Percentiles rank a stretch among this genome's conserved stretches.
These are phyloP conservation scores for Ambrosiella beaveri DNA, from an alignment of 2,329 filamentous ascomycete genomes.

Conservation along the genomic window DNA sequence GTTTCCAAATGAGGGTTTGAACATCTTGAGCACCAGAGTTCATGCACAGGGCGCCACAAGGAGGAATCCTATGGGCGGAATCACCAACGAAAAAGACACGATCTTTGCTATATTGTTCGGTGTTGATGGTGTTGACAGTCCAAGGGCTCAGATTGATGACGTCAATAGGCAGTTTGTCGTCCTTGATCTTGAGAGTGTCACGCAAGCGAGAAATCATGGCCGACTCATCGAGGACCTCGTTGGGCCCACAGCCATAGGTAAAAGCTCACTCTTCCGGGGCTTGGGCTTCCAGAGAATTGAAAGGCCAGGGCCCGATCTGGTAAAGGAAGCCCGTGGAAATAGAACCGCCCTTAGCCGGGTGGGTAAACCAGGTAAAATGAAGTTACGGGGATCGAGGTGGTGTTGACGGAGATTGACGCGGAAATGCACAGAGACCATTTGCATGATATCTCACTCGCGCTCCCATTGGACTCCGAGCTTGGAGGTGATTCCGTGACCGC, in stretches of 20 bases:
- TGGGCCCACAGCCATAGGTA: conserved; percentile 1
- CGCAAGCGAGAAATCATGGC: conserved; percentile 4
- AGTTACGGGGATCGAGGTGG: conserved; percentile 6
- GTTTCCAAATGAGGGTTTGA: conserved; percentile 6
- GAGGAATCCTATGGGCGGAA: conserved; percentile 20
- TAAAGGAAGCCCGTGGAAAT: conserved; percentile 9
- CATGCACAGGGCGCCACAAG: conserved; percentile 19
- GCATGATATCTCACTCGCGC: conserved; percentile 5
- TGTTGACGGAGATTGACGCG: background rate
- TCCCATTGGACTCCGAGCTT: conserved; percentile 6
- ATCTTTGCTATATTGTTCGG: conserved; percentile 13
- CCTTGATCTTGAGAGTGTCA: conserved; percentile 6
- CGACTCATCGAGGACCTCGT: conserved; percentile 2
- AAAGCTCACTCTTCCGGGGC: conserved; percentile 2
- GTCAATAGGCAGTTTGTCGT: background rate
- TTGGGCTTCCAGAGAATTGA: background rate
- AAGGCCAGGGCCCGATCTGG: conserved; percentile 8
- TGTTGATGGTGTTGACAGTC: conserved; percentile 8
- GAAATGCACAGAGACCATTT: conserved; percentile 9
- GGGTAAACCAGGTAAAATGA: conserved; percentile 9
- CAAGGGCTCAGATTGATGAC: conserved; percentile 6
- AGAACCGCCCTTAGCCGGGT: conserved; percentile 7
- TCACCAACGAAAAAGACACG: conserved; percentile 22
- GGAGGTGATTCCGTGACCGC: conserved; percentile 2
- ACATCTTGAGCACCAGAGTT: conserved; percentile 15